phyloP scores from a whole-genome alignment of 148 eudicot genomes.

The Rhododendron simsii region DNA sequence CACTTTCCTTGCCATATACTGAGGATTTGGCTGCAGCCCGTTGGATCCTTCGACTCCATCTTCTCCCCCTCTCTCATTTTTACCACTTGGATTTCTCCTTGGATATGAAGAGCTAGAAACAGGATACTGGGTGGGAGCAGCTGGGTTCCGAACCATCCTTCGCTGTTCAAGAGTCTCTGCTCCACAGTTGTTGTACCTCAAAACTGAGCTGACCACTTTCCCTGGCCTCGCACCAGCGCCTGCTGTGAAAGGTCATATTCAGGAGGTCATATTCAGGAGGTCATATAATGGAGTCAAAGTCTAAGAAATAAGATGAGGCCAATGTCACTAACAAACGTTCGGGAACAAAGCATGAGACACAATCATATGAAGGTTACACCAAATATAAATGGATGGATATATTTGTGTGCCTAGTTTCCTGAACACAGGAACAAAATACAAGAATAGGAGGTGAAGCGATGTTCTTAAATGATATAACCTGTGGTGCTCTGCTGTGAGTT shows the following conservation, averaged over 20 bases:
- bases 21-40: conserved; percentile 66
- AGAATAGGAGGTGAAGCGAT: not conserved
- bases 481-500: not conserved
- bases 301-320: not conserved
- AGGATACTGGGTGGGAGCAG: conserved; percentile 57
- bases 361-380: too few species aligned
- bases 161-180: conserved; percentile 54
- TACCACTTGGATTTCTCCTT: conserved; percentile 55
- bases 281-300: not conserved
- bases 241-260: conserved; percentile 15
- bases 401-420: not conserved
- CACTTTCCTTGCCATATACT: conserved; percentile 68
- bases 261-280: not conserved
- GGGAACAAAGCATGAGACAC: not conserved
- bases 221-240: conserved; percentile 87
- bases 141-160: conserved; percentile 52
- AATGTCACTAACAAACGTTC: not conserved
- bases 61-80: conserved; percentile 64
- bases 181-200: conserved; percentile 67
- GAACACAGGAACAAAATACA: not conserved
- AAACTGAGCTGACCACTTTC: conserved; percentile 56
- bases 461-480: not conserved
- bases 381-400: not conserved
- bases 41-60: conserved; percentile 57
- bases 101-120: conserved; percentile 62